Conservation (phyloP, 73 alveolate genomes). For the Paramecium bursaria region DNA sequence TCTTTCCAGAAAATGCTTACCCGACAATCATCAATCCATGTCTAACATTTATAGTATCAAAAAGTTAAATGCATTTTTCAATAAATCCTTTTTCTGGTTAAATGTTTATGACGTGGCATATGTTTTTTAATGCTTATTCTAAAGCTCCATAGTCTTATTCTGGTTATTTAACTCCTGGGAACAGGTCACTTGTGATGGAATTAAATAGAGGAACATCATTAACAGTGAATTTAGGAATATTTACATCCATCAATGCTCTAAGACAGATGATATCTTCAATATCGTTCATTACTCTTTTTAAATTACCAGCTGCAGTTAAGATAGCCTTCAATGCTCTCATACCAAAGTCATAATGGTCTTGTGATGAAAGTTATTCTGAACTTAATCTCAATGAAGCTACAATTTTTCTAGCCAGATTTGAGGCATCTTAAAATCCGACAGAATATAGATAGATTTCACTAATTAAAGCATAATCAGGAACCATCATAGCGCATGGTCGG, state of each 20-base stretch:
- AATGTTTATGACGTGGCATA: constrained; percentile 77
- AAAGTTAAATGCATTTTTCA: constrained; percentile 98
- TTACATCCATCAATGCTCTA: constrained; percentile 96
- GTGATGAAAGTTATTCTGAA: constrained; percentile 97
- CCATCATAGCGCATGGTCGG: constrained; percentile 99
- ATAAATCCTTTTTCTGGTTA: constrained; percentile 94
- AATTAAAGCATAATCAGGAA: constrained; percentile 98
- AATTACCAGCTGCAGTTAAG: constrained; percentile 99
- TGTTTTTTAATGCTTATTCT: constrained; percentile 58
- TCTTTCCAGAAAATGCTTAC: constrained; percentile 84
- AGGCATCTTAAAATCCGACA: constrained; percentile 98
- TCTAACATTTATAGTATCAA: constrained; percentile 95
- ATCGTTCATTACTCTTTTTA: constrained; percentile 88
- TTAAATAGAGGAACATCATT: constrained; percentile 99
- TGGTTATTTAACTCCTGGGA: constrained; percentile 98
- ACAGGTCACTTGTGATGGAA: constrained; percentile 98
- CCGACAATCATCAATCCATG: constrained; percentile 98
- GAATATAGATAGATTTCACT: constrained; percentile 95
- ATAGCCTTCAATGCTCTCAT: constrained; percentile 99
- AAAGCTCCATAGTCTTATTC: constrained; percentile 88
- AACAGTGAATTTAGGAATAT: constrained; percentile 97
- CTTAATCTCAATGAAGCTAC: constrained; percentile 97
- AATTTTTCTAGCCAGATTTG: constrained; percentile 96
- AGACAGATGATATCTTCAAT: constrained; percentile 93
- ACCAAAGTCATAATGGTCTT: constrained; percentile 99